A percentile compares a stretch with the other conserved stretches of the same genome.
phyloP scores from a whole-genome alignment of 2,329 filamentous ascomycete genomes.

The Fusarium sp. region DNA sequence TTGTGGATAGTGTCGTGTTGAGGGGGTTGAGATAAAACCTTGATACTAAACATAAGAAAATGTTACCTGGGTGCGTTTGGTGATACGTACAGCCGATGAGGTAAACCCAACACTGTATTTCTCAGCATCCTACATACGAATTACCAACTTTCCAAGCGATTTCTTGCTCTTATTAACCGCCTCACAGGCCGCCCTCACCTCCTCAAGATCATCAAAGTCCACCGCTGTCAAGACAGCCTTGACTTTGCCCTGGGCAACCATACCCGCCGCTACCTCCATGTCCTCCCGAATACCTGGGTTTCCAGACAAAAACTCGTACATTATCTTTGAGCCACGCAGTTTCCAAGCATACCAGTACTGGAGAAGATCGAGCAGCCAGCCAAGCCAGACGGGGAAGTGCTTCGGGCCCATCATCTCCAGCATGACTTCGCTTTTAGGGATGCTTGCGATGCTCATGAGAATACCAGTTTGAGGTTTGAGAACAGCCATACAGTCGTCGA shows the following conservation, averaged over 20 bases:
- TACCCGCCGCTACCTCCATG: constrained; percentile 57
- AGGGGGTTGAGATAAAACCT: background rate
- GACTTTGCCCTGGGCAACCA: constrained; percentile 59
- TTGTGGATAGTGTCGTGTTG: background rate
- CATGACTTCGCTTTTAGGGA: constrained; percentile 52
- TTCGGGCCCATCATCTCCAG: constrained; percentile 51
- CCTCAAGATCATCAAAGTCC: constrained; percentile 59
- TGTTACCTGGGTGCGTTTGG: background rate
- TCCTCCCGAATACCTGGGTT: constrained; percentile 57
- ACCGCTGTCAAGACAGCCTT: constrained; percentile 59
- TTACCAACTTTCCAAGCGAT: constrained; percentile 49
- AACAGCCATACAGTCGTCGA: constrained; percentile 57
- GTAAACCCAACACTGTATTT: background rate
- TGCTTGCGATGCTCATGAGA: constrained; percentile 57
- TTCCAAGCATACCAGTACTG: constrained; percentile 59
- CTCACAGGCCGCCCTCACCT: constrained; percentile 57
- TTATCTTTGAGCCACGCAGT: constrained; percentile 60
- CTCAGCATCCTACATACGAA: constrained; percentile 33
- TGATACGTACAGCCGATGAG: background rate
- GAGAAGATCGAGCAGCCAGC: constrained; percentile 53
- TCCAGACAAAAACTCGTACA: constrained; percentile 62
- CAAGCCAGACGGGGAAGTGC: constrained; percentile 55
- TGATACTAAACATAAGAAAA: background rate
- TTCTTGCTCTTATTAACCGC: constrained; percentile 51
- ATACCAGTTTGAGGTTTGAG: constrained; percentile 56